Conservation (phyloP, 805 yeast species). For the Saccharomyces kudriavzevii region DNA sequence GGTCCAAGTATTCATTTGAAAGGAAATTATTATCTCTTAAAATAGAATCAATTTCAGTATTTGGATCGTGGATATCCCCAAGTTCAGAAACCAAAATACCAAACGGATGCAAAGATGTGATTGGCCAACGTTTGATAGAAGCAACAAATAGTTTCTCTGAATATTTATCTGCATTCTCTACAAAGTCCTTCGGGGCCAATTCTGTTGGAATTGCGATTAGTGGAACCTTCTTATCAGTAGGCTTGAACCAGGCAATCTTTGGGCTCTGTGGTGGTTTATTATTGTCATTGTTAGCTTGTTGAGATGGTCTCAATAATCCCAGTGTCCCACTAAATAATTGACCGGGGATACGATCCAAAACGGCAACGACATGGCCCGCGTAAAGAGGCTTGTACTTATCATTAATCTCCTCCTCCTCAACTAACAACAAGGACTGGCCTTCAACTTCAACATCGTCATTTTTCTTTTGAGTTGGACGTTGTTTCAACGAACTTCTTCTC, state of each 20-base stretch:
- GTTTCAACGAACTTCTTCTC: conserved; percentile 85
- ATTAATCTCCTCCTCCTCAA: conserved; percentile 91
- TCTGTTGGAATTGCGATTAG: conserved; percentile 97
- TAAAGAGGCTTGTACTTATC: conserved; percentile 89
- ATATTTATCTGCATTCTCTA: conserved; percentile 81
- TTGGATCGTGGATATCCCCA: conserved; percentile 69
- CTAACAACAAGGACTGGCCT: conserved; percentile 85
- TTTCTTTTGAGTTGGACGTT: conserved; percentile 94
- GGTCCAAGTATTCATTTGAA: conserved; percentile 69
- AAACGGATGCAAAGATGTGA: conserved; percentile 95
- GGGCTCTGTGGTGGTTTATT: conserved; percentile 46
- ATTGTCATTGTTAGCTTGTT: conserved; percentile 71
- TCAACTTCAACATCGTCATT: conserved; percentile 98
- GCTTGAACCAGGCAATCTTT: conserved; percentile 97
- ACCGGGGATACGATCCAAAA: conserved; percentile 94
- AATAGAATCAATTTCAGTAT: conserved; percentile 80
- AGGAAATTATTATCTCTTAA: conserved; percentile 78
- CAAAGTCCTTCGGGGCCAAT: conserved; percentile 93
- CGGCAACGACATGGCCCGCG: conserved; percentile 98
- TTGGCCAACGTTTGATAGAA: conserved; percentile 97
- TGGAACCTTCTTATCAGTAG: conserved; percentile 96
- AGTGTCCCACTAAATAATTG: conserved; percentile 91
- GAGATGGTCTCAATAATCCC: conserved; percentile 91
- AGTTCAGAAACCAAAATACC: conserved; percentile 85
- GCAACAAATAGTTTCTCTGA: conserved; percentile 82